Base-by-base conservation (phyloP, 2,329 filamentous ascomycete species). In the Malbranchea zuffiana region DNA sequence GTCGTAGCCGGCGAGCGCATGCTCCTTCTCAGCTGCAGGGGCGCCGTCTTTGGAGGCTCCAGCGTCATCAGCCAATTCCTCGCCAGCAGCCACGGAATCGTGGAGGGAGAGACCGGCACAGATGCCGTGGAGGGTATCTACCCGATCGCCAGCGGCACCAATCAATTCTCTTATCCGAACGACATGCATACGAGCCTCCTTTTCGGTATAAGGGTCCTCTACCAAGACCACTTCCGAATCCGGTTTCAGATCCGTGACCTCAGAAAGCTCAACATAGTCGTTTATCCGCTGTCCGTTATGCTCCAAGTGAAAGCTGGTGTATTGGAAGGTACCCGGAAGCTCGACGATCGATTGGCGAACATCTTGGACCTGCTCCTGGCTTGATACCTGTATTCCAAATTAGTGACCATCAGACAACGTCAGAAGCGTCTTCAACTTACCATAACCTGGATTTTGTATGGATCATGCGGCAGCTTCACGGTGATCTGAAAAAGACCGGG, bases 281-380 rank as follows among this genome's bases (percentile, higher is more conserved):
- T 96, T 96, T 71, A 98, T 80, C 47, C 82, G 81, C 62, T 82
- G 69, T 49, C 85, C 84, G 42, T 83, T 79, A 65, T 87, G 79
- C 65, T 96, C 87, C 52, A 98, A 78, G 65, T 98, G 90, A 68
- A 98, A 98, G 70, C 90, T 98, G 36, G 90, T 93, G 68, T 95
- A 95, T 62, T 93, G 86, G 66, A 95, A 90, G 35, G 88, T 92
- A 42, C 80, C 73, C 4, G 90, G 90, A 33, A 86, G 73, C 63
- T 98, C 90, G 64, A 95, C 86, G 57, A 98, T 82, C 44, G 87
- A 88, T 64, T 96, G 90, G 48, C 90, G 83, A 51, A 98, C 79
- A 68, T 98, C 90, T 63, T 96, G 90, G 44, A 96, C 80, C 61
- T 95, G 88, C 65, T 98, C 92, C 69, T 94, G 82, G 47, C 80